These are phyloP conservation scores for Solanum chmielewskii DNA, from an alignment of 257 asterid species.

Conservation along the genomic window DNA sequence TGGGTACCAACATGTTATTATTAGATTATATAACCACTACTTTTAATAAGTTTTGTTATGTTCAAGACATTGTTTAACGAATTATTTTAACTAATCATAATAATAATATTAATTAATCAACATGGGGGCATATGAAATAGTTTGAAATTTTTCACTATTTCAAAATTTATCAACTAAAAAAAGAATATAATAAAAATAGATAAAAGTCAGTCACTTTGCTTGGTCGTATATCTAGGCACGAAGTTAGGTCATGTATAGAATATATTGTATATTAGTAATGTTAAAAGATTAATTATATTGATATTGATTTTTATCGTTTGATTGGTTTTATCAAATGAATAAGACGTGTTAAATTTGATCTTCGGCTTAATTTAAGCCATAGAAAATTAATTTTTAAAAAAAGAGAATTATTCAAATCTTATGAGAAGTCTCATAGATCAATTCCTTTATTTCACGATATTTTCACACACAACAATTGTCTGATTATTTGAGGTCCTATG, in stretches of 20 bases:
- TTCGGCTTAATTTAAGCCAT: too few species aligned
- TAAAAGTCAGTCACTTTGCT: neutral
- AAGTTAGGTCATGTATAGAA: neutral
- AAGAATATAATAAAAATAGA: neutral
- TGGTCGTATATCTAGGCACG: neutral
- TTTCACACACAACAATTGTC: neutral
- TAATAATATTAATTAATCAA: neutral
- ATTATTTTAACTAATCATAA: neutral
- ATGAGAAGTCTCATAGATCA: neutral
- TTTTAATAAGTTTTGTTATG: neutral
- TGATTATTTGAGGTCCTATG: neutral
- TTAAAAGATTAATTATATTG: neutral
- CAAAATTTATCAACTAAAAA: neutral
- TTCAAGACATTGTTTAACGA: neutral
- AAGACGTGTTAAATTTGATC: neutral
- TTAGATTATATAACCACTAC: neutral
- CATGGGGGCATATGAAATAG: neutral
- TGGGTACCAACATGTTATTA: conserved; percentile 7
- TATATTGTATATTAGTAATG: neutral
- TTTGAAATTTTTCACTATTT: neutral
- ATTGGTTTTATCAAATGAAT: neutral
- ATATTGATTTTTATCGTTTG: neutral
- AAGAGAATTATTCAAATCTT: neutral
- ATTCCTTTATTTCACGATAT: neutral
- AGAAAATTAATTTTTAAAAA: neutral